Evolutionary conservation across 2,329 filamentous ascomycete species (phyloP).

Genomic region (Pochonia chlamydosporia): DNA sequence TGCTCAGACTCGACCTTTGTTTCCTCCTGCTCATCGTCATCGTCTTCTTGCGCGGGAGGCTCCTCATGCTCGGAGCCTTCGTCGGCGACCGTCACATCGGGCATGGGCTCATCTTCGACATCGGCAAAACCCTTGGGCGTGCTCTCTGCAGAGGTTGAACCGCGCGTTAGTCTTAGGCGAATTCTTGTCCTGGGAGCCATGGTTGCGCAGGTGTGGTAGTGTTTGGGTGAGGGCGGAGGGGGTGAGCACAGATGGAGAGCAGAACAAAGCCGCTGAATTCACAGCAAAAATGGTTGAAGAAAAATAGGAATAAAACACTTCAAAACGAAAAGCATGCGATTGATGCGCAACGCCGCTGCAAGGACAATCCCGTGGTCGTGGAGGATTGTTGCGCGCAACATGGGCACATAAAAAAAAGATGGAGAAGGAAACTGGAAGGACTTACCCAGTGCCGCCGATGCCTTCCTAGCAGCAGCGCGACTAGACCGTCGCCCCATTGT

Average conservation of each 20-base stretch:
- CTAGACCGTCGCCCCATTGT: slow-evolving; percentile 40
- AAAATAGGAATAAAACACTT: not conserved
- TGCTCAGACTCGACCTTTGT: slow-evolving; percentile 29
- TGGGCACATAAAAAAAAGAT: slow-evolving; percentile 1
- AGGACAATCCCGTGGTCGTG: not conserved
- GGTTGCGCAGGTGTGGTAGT: not conserved
- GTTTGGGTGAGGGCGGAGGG: not conserved
- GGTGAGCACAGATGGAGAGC: not conserved
- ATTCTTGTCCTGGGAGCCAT: slow-evolving; percentile 25
- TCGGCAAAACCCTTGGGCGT: slow-evolving; percentile 36
- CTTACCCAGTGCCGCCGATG: slow-evolving; percentile 47
- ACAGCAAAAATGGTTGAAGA: too few relatives aligned
- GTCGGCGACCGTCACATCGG: slow-evolving; percentile 21
- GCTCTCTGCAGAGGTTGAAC: slow-evolving; percentile 29
- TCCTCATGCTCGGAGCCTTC: slow-evolving; percentile 22
- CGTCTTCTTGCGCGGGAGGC: slow-evolving; percentile 13
- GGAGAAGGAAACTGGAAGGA: not conserved
- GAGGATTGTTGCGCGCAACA: not conserved
- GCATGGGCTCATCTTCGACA: slow-evolving; percentile 33
- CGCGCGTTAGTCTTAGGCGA: slow-evolving; percentile 27
- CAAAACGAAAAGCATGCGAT: not conserved
- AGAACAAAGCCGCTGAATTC: not conserved
- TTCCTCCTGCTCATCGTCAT: slow-evolving; percentile 28
- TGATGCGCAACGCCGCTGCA: not conserved
- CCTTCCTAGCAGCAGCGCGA: slow-evolving; percentile 47